Base-by-base conservation (phyloP, 192 early-diverging fungal genomes). In the Backusella morwellensis region DNA sequence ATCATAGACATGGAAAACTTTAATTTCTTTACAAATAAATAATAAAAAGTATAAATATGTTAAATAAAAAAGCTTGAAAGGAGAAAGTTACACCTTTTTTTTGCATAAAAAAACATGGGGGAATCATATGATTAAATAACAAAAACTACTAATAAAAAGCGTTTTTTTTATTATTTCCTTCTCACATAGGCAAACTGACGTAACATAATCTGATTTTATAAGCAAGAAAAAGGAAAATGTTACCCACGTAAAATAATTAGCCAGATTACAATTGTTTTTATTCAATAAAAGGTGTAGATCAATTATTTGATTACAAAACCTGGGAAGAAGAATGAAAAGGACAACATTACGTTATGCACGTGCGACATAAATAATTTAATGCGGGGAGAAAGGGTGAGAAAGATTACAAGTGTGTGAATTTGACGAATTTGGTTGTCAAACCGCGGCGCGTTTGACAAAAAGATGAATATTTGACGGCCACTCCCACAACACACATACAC, bases 361-460 rank as follows among this genome's bases (percentile, higher is more conserved):
- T 56, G 54, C 54, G 54, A 56, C 54, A 23, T 56, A 56, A 56
- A 56, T 56, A 56, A 56, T 56, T 50, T 56, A 56, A 56, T 23
- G 54, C 54, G 54, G 54, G 54, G 54, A 23, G 54, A 56, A 23
- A 56, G n/a, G 54, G 54, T 56, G 54, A 56, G 54, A 56, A 40
- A 56, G 54, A 56, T 56, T 56, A 68, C 34, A 68, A 69, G 68
- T 69, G 68, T 69, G 68, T 38, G 68, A 69, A 69, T 38, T 69
- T 69, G 68, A 38, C 68, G n/a, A 23, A 69, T 69, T 21, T 69
- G 68, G 68, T 7, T 69, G 68, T 41, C 68, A 23, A 69, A 69
- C 68, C 68, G 68, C 68, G 68, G 68, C 35, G 68, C 35, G 11
- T 69, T 38, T 69, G 68, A 69, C 68, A 69, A 38, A 69, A 44